phyloP scores from a whole-genome alignment of 1,284 basidiomycete species.

The Cryptococcus wingfieldii region DNA sequence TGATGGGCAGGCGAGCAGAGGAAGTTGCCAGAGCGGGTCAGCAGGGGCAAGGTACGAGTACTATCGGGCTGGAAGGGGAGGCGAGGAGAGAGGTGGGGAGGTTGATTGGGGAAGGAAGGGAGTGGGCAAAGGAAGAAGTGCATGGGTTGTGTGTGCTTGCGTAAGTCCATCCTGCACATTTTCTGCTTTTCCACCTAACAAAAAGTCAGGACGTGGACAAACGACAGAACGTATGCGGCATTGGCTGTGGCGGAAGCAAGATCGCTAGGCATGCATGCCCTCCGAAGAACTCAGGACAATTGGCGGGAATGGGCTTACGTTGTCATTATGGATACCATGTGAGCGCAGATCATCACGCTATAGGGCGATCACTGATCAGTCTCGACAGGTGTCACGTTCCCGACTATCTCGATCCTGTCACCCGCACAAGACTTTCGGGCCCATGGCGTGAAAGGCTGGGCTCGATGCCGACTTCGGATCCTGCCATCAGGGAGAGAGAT shows the following conservation, averaged over 20 bases:
- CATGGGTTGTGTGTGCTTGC: slow-evolving; percentile 40
- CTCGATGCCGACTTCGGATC: slow-evolving; percentile 22
- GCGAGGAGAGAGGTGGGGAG: slow-evolving; percentile 31
- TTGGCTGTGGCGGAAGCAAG: slow-evolving; percentile 39
- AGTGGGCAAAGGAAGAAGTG: slow-evolving; percentile 42
- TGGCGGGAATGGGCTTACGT: slow-evolving; percentile 48
- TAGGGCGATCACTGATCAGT: not conserved
- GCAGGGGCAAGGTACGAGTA: slow-evolving; percentile 23
- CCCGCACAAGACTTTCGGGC: slow-evolving; percentile 27
- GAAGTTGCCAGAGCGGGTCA: slow-evolving; percentile 13
- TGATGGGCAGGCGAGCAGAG: slow-evolving; percentile 31
- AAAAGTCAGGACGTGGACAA: slow-evolving; percentile 38
- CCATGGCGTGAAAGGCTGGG: slow-evolving; percentile 40
- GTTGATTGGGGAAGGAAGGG: slow-evolving; percentile 20
- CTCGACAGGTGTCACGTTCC: slow-evolving; percentile 26
- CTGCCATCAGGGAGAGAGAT: slow-evolving; percentile 41
- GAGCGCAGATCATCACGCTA: slow-evolving; percentile 4
- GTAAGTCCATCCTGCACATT: slow-evolving; percentile 15
- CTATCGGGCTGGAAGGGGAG: slow-evolving; percentile 19
- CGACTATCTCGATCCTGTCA: slow-evolving; percentile 33
- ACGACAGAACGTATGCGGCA: slow-evolving; percentile 33
- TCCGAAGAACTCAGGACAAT: slow-evolving; percentile 34
- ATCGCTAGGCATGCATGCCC: slow-evolving; percentile 18
- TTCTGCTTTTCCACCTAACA: too few relatives aligned
- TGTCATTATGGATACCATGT: slow-evolving; percentile 45